Evolutionary conservation across 2,329 filamentous ascomycete species (phyloP).

Genomic region (Phaeosphaeriaceae sp.): DNA sequence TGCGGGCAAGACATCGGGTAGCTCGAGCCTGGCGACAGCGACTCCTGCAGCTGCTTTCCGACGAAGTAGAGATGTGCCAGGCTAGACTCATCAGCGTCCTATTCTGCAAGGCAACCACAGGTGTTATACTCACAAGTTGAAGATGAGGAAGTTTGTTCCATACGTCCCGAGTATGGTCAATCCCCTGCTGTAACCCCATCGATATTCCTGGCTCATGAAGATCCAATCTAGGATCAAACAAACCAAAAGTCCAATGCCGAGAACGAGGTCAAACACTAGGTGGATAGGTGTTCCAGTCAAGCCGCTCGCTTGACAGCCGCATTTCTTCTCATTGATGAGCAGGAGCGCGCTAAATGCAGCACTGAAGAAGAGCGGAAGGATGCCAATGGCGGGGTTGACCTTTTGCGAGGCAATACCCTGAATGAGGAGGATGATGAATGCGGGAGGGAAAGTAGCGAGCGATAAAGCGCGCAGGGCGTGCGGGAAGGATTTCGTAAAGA

Average conservation of each 20-base stretch:
- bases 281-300: constrained; percentile 37
- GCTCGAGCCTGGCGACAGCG: constrained; percentile 14
- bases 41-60: constrained; percentile 21
- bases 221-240: constrained; percentile 36
- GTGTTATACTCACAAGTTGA: constrained; percentile 31
- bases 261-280: constrained; percentile 27
- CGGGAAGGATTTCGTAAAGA: constrained; percentile 28
- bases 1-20: constrained; percentile 33
- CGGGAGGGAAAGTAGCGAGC: constrained; percentile 29
- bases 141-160: constrained; percentile 33
- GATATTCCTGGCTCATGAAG: constrained; percentile 8
- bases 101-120: background rate
- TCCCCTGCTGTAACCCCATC: background rate
- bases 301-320: constrained; percentile 29
- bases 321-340: constrained; percentile 33
- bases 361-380: constrained; percentile 39
- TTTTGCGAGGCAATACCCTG: constrained; percentile 23
- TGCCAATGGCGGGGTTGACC: constrained; percentile 38
- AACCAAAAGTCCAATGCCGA: constrained; percentile 27
- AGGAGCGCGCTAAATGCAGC: constrained; percentile 26
- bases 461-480: constrained; percentile 35
- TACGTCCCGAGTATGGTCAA: constrained; percentile 35
- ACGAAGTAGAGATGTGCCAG: constrained; percentile 34
- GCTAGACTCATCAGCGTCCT: constrained; percentile 15
- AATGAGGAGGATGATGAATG: constrained; percentile 36